Conservation (phyloP, 441 rosid genomes). For the Rhodomyrtus psidioides region DNA sequence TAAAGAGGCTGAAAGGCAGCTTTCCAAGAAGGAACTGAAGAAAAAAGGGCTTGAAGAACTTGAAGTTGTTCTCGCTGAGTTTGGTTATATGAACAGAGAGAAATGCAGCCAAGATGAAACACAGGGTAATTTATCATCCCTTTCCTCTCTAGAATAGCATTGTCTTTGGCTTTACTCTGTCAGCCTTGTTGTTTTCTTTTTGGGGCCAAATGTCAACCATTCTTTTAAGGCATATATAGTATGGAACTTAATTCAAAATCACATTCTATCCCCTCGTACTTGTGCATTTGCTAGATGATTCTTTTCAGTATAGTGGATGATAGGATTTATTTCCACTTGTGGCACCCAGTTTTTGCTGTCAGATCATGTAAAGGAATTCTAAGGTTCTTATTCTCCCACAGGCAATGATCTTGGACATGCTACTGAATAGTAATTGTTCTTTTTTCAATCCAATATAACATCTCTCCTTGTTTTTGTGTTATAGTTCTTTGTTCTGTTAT, state of each 20-base stretch:
- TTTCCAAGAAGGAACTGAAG: slow-evolving; percentile 55
- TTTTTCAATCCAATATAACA: not conserved
- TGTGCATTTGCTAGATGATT: not conserved
- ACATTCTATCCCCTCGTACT: not conserved
- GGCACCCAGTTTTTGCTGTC: not conserved
- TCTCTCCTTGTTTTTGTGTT: not conserved
- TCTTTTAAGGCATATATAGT: not conserved
- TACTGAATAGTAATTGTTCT: not conserved
- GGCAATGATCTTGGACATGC: not conserved
- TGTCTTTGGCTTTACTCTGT: not conserved
- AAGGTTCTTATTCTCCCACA: not conserved
- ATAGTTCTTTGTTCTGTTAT: not conserved
- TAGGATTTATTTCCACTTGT: not conserved
- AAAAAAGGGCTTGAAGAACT: slow-evolving; percentile 60
- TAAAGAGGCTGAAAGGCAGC: slow-evolving; percentile 43
- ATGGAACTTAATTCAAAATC: not conserved
- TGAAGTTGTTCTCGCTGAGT: slow-evolving; percentile 50
- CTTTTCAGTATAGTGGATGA: not conserved
- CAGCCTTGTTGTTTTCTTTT: not conserved
- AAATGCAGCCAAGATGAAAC: slow-evolving; percentile 21
- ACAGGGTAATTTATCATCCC: slow-evolving; percentile 14
- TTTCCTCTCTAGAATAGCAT: not conserved
- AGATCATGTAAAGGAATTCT: not conserved
- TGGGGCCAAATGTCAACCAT: not conserved
- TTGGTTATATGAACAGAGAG: slow-evolving; percentile 25